These are phyloP conservation scores for Aspergillus panamensis DNA, from an alignment of 495 filamentous ascomycete genomes.

Conservation along the genomic window DNA sequence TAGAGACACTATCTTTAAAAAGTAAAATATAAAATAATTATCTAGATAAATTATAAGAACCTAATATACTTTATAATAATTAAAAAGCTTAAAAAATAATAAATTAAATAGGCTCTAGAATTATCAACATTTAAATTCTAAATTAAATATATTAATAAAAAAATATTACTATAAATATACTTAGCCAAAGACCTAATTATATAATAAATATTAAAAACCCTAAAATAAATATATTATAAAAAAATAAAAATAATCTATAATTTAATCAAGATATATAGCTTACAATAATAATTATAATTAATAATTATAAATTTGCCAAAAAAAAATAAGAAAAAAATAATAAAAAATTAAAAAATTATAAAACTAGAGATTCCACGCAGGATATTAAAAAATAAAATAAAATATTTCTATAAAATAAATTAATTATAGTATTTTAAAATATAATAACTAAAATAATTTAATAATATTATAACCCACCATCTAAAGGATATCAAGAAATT, in stretches of 20 bases:
- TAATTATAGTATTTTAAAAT: too few relatives aligned
- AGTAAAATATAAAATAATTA: background rate
- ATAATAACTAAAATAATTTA: background rate
- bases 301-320: background rate
- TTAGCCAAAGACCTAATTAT: background rate
- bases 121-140: background rate
- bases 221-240: background rate
- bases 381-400: background rate
- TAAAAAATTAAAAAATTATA: conserved; percentile 1
- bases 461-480: background rate
- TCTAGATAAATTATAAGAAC: background rate
- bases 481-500: background rate
- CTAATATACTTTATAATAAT: background rate
- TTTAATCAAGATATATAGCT: background rate
- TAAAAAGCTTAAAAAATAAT: background rate
- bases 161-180: background rate
- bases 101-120: background rate
- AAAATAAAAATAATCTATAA: background rate
- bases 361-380: background rate
- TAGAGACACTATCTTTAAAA: background rate
- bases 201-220: background rate
- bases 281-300: conserved; percentile 1
- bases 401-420: background rate
- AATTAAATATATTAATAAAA: background rate
- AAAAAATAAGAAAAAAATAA: background rate